Base-by-base conservation (phyloP, 2,329 filamentous ascomycete species). In the Monosporascus ibericus region DNA sequence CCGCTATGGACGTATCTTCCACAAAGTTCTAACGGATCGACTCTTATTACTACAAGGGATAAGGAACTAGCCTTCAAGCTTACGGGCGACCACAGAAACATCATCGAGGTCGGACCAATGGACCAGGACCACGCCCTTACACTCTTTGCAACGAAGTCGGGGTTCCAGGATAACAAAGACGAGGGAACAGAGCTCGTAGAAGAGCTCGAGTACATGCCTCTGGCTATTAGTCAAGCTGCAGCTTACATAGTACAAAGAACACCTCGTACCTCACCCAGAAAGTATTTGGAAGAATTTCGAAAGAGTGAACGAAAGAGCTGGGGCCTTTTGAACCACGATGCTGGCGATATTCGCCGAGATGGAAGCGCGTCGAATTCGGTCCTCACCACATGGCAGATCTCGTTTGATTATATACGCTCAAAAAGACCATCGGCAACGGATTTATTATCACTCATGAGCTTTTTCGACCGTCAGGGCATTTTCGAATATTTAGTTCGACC, bases 371-470 rank as follows among this genome's bases (percentile, higher is more conserved):
- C 60, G 36, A 69, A 73, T 48, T 68, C 70, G 1, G 58, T 74
- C 1, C 60, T 70, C 2, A 47, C 52, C 0, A 73, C 70, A 0
- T 75, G 66, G 69, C 65, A 69, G 44, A 60, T 69, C 7, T 68
- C 66, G 0, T 70, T 70, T 48, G 56, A 69, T 11, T 55, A 71
- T n/a, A 71, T 77, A 39, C 67, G 62, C 9, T 52, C 56, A 1
- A 52, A 58, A 27, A 53, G 63, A 36, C 61, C 54, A 6, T 65
- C 64, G 5, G 75, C 75, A 8, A 65, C 74, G 3, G 58, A 73
- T 17, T 58, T 77, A 9, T 55, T 79, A 0, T 73, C 72, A 1
- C 63, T 78, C 5, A 72, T 78, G 70, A 75, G 73, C 63, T 71
- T 74, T 52, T 78, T 74, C 55, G 66, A 78, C 48, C 62, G 63